phyloP scores from a whole-genome alignment of 208 protist genomes.

The Leishmania turanica region DNA sequence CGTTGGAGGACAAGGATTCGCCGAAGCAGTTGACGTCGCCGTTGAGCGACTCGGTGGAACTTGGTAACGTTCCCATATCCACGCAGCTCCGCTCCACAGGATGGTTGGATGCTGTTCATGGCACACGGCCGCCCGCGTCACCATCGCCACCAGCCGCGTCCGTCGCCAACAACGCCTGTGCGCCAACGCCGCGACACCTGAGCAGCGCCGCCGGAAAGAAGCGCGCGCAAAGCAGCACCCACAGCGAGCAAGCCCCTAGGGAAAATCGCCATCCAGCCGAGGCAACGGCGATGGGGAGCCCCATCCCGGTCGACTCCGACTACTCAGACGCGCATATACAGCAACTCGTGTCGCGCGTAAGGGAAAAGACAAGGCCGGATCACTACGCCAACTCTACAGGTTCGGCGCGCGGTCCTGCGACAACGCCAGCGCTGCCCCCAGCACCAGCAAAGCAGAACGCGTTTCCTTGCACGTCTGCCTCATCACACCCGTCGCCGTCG shows the following conservation, averaged over 20 bases:
- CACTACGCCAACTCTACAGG: background rate
- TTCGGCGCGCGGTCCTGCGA: background rate
- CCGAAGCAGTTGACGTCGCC: constrained; percentile 13
- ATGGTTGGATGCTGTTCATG: constrained; percentile 23
- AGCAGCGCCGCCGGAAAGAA: background rate
- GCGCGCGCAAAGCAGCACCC: background rate
- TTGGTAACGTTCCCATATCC: constrained; percentile 8
- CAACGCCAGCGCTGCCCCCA: background rate
- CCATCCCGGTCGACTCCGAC: constrained; percentile 36
- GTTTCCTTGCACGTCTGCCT: background rate
- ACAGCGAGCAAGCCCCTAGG: constrained; percentile 10
- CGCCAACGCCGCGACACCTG: background rate
- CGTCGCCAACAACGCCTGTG: background rate
- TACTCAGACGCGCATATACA: constrained; percentile 28
- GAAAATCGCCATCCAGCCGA: constrained; percentile 24
- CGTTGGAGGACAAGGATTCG: background rate
- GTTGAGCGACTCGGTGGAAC: constrained; percentile 35
- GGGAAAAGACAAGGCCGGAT: background rate
- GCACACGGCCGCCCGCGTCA: background rate
- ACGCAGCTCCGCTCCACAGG: constrained; percentile 4
- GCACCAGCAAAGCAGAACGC: background rate
- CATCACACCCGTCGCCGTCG: background rate
- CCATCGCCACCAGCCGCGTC: background rate
- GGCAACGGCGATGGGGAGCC: constrained; percentile 36
- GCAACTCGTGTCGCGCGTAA: constrained; percentile 9